phyloP scores from a whole-genome alignment of 768 basidiomycete species.

The Rhodocollybia butyracea region DNA sequence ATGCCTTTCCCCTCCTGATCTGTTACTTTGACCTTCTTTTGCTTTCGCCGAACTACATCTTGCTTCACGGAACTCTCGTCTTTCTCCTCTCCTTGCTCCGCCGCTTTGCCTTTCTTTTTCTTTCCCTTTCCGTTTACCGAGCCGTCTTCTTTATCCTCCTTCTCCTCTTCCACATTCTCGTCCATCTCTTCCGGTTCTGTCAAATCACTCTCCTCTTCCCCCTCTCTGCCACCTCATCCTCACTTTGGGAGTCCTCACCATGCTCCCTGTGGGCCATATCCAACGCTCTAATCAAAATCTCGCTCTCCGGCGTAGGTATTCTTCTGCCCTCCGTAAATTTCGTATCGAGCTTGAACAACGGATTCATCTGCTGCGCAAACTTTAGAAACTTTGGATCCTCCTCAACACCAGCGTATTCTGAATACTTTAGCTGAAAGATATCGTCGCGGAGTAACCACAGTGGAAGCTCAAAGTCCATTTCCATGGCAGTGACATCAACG shows the following conservation, averaged over 20 bases:
- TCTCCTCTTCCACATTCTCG: not conserved
- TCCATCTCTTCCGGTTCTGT: not conserved
- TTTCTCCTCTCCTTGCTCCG: not conserved
- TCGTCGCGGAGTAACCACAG: constrained; percentile 36
- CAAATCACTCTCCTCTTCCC: not conserved
- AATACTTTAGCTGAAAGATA: not conserved
- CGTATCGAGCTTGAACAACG: not conserved
- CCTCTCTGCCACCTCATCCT: not conserved
- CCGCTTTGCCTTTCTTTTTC: not conserved
- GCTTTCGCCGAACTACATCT: too few species aligned
- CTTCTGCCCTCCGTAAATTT: not conserved
- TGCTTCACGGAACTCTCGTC: not conserved
- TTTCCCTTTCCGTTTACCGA: not conserved
- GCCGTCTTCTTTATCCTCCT: not conserved
- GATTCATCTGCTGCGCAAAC: constrained; percentile 3
- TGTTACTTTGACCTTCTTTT: too few species aligned
- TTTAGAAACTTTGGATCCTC: not conserved
- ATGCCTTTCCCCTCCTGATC: too few species aligned
- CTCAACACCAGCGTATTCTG: not conserved
- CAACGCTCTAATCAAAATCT: not conserved
- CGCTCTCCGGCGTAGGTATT: not conserved
- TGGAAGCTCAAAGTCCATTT: constrained; percentile 55
- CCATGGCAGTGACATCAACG: constrained; percentile 37
- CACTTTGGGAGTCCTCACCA: constrained; percentile 5
- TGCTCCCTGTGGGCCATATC: constrained; percentile 1